phyloP scores from a whole-genome alignment of 2,329 filamentous ascomycete species.

The Aureobasidium sp. region DNA sequence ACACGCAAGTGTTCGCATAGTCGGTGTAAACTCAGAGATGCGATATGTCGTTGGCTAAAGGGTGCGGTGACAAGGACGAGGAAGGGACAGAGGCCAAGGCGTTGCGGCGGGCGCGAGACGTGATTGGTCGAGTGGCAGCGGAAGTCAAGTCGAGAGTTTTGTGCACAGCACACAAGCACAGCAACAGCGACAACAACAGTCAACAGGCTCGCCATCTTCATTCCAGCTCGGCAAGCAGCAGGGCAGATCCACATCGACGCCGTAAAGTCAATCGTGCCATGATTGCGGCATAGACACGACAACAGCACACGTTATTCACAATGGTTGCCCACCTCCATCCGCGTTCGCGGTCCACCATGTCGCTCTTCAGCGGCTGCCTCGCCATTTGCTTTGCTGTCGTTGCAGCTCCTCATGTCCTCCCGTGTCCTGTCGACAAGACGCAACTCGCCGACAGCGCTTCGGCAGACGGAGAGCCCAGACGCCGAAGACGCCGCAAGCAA shows the following conservation, averaged over 20 bases:
- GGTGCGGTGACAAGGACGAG: neutral
- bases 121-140: neutral
- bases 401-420: conserved; percentile 78
- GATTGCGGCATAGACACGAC: neutral
- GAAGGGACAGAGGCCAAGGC: neutral
- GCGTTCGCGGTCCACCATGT: conserved; percentile 84
- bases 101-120: neutral
- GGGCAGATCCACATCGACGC: neutral
- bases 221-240: neutral
- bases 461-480: conserved; percentile 23
- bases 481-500: conserved; percentile 40
- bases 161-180: neutral
- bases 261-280: neutral
- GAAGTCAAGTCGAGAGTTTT: neutral
- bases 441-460: conserved; percentile 62
- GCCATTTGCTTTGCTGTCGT: conserved; percentile 88
- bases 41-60: no score
- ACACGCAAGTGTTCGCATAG: no score
- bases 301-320: neutral
- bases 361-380: conserved; percentile 90
- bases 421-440: conserved; percentile 74
- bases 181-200: neutral
- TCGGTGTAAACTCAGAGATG: no score
- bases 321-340: conserved; percentile 66
- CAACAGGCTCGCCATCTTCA: neutral